These are phyloP conservation scores for Curvularia sp. DNA, from an alignment of 2,329 filamentous ascomycete species.

Conservation along the genomic window DNA sequence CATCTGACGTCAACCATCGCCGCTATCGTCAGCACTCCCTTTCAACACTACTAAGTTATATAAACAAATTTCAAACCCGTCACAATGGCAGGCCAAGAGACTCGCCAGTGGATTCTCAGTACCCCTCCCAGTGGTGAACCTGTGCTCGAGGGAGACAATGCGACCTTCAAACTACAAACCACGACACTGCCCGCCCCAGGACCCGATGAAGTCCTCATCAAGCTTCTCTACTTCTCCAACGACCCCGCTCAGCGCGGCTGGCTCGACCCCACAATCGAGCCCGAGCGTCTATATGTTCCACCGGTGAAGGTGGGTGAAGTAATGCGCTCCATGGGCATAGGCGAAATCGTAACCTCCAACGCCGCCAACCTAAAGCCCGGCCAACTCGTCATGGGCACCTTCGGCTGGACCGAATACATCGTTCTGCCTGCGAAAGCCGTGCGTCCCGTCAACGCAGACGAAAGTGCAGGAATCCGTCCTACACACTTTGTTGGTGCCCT, in stretches of 20 bases:
- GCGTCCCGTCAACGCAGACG: slow-evolving; percentile 39
- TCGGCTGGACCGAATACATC: slow-evolving; percentile 72
- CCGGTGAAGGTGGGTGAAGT: slow-evolving; percentile 55
- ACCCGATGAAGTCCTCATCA: slow-evolving; percentile 55
- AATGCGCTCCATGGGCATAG: slow-evolving; percentile 70
- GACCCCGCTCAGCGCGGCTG: slow-evolving; percentile 61
- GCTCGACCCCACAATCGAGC: slow-evolving; percentile 29
- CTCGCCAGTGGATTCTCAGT: slow-evolving; percentile 55
- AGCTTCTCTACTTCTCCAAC: slow-evolving; percentile 58
- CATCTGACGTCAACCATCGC: background rate
- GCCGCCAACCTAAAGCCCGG: slow-evolving; percentile 61
- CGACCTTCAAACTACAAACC: slow-evolving; percentile 52
- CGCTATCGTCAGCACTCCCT: background rate
- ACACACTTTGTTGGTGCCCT: slow-evolving; percentile 59
- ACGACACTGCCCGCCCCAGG: slow-evolving; percentile 46
- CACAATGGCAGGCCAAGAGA: slow-evolving; percentile 44
- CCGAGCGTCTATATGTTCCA: slow-evolving; percentile 56
- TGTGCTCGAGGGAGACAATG: slow-evolving; percentile 45
- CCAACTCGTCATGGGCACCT: slow-evolving; percentile 60
- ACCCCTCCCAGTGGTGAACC: slow-evolving; percentile 50
- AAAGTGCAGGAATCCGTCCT: slow-evolving; percentile 46
- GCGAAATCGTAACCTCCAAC: slow-evolving; percentile 67
- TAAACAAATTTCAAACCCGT: background rate
- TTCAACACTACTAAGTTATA: background rate
- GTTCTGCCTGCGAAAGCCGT: slow-evolving; percentile 54